Percentiles rank a stretch among this genome's conserved stretches.
Evolutionary conservation across 352 stramenopile genomes (phyloP).

Genomic region (Phytophthora cryptogea): DNA sequence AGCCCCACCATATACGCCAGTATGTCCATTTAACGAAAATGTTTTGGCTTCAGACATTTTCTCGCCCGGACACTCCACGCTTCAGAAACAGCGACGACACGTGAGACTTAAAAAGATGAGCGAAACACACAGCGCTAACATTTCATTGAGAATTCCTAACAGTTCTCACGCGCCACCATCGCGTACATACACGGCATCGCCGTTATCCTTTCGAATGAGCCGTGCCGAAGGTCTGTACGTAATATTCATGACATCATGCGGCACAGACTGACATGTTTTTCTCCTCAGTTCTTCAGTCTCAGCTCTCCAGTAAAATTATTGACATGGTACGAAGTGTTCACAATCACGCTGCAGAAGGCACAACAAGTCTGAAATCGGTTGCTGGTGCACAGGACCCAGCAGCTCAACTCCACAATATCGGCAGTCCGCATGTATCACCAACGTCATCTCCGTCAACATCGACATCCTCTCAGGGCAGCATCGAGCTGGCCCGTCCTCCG

Average conservation of each 20-base stretch:
- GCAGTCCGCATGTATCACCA: conserved; percentile 8
- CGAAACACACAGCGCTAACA: conserved; percentile 4
- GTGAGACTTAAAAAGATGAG: conserved; percentile 14
- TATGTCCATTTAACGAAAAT: conserved; percentile 2
- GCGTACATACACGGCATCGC: conserved; percentile 19
- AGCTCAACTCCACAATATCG: conserved; percentile 4
- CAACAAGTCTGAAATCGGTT: conserved; percentile 3
- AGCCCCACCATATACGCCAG: background rate
- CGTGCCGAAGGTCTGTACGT: conserved; percentile 33
- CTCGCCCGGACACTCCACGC: background rate
- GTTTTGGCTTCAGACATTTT: conserved; percentile 15
- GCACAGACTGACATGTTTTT: background rate
- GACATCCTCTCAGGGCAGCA: conserved; percentile 47
- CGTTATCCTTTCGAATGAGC: conserved; percentile 39
- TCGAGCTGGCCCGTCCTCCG: conserved; percentile 39
- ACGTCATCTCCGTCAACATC: conserved; percentile 30
- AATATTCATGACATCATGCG: background rate
- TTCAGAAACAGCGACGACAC: conserved; percentile 1
- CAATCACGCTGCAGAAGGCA: background rate
- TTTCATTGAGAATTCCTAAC: conserved; percentile 4
- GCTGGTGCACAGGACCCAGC: conserved; percentile 5
- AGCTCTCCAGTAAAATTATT: conserved; percentile 17
- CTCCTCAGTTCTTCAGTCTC: conserved; percentile 33
- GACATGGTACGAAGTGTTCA: background rate
- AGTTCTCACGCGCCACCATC: conserved; percentile 2